Conservation (phyloP, 2,329 filamentous ascomycete species). For the Neopestalotiopsis clavispora region DNA sequence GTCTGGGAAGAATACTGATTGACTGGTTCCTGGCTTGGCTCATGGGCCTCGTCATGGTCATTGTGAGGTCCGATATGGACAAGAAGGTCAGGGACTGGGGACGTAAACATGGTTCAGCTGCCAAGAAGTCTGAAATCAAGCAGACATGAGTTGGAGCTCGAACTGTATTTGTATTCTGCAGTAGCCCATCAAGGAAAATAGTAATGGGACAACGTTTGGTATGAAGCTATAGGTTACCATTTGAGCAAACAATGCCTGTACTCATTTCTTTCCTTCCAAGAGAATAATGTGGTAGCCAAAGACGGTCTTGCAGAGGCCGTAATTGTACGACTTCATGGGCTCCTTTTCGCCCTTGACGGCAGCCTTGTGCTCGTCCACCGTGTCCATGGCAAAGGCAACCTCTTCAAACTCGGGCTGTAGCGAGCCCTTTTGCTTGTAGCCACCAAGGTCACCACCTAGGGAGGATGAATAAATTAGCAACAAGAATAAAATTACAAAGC, state of each 20-base stretch:
- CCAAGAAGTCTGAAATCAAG: too few relatives aligned
- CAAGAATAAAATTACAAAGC: too few relatives aligned
- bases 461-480: neutral
- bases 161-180: too few relatives aligned
- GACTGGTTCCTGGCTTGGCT: conserved; percentile 25
- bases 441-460: conserved; percentile 3
- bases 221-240: too few relatives aligned
- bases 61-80: conserved; percentile 29
- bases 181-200: too few relatives aligned
- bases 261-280: conserved; percentile 10
- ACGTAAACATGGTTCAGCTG: neutral
- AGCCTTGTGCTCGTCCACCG: neutral
- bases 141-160: too few relatives aligned
- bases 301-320: conserved; percentile 14
- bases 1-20: conserved; percentile 19
- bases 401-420: conserved; percentile 8
- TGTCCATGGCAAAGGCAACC: conserved; percentile 10
- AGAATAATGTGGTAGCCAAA: conserved; percentile 20
- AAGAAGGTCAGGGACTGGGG: conserved; percentile 19
- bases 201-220: too few relatives aligned
- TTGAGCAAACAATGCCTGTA: neutral
- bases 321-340: conserved; percentile 1
- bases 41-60: conserved; percentile 25
- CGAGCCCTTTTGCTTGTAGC: conserved; percentile 6
- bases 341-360: neutral